Evolutionary conservation across 768 basidiomycete species (phyloP).

Genomic region (Clitopilus passeckerianus): DNA sequence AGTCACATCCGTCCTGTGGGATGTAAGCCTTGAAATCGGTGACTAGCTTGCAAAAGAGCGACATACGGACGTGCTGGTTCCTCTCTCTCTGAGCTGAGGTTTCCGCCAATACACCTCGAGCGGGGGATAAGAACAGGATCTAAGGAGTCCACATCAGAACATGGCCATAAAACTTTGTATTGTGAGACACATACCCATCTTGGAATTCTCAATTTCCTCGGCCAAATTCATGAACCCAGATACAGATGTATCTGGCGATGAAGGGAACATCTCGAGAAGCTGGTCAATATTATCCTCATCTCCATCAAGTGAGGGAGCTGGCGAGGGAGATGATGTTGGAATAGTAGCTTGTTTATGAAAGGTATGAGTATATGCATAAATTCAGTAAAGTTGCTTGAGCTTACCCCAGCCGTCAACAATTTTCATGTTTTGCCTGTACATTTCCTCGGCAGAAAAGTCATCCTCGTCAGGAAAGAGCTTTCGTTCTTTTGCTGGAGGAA

Average conservation of each 20-base stretch:
- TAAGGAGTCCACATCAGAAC: constrained; percentile 13
- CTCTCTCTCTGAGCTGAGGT: constrained; percentile 9
- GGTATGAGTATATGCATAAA: not conserved
- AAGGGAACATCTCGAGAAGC: constrained; percentile 35
- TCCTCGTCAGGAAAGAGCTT: constrained; percentile 14
- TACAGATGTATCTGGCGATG: constrained; percentile 42
- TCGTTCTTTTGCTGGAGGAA: constrained; percentile 9
- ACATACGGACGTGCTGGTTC: not conserved
- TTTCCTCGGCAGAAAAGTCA: constrained; percentile 16
- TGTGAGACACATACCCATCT: constrained; percentile 38
- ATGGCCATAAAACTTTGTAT: not conserved
- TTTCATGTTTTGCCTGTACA: constrained; percentile 46
- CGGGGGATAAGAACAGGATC: constrained; percentile 54
- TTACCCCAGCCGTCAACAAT: constrained; percentile 65
- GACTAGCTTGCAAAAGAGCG: not conserved
- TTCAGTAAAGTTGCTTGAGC: constrained; percentile 15
- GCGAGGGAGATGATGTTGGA: constrained; percentile 35
- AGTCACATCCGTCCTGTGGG: constrained; percentile 4
- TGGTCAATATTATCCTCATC: constrained; percentile 48
- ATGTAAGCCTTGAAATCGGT: not conserved
- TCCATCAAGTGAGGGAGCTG: constrained; percentile 27
- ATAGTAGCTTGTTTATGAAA: constrained; percentile 25
- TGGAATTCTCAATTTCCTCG: constrained; percentile 33
- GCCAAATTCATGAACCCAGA: constrained; percentile 20
- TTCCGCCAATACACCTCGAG: constrained; percentile 39